These are phyloP conservation scores for Gossypium turneri DNA, from an alignment of 345 rosid genomes.

Conservation along the genomic window DNA sequence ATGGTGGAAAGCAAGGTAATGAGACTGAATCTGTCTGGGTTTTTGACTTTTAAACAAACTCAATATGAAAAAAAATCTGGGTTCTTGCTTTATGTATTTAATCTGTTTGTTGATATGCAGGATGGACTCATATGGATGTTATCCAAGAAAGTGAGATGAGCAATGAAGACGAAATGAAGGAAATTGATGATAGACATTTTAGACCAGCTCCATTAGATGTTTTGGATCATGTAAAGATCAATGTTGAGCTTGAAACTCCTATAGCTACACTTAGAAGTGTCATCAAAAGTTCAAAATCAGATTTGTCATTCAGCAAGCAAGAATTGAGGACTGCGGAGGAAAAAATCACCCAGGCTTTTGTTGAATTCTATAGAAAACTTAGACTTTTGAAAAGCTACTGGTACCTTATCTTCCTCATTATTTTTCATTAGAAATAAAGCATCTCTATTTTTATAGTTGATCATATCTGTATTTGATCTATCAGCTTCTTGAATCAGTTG, in stretches of 20 bases:
- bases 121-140: neutral
- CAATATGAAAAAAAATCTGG: neutral
- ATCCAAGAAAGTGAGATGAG: constrained; percentile 4
- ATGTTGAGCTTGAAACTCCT: constrained; percentile 43
- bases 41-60: neutral
- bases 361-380: constrained; percentile 60
- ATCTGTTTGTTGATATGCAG: constrained; percentile 12
- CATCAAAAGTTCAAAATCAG: constrained; percentile 25
- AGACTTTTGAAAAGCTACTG: constrained; percentile 53
- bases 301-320: constrained; percentile 30
- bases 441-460: neutral
- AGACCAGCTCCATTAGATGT: constrained; percentile 40
- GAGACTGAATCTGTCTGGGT: neutral
- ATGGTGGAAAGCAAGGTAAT: constrained; percentile 24
- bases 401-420: constrained; percentile 20
- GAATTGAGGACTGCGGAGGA: constrained; percentile 48
- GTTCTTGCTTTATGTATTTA: neutral
- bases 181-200: neutral
- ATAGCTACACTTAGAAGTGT: constrained; percentile 33
- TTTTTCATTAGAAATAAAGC: neutral
- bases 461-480: neutral
- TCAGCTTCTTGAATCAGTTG: constrained; percentile 66
- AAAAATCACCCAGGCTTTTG: constrained; percentile 39
- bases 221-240: constrained; percentile 43
- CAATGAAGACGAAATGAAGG: constrained; percentile 4